Percentiles rank a stretch among this genome's conserved stretches.
phyloP scores from a whole-genome alignment of 495 filamentous ascomycete species.

The Trichoderma erinaceum region DNA sequence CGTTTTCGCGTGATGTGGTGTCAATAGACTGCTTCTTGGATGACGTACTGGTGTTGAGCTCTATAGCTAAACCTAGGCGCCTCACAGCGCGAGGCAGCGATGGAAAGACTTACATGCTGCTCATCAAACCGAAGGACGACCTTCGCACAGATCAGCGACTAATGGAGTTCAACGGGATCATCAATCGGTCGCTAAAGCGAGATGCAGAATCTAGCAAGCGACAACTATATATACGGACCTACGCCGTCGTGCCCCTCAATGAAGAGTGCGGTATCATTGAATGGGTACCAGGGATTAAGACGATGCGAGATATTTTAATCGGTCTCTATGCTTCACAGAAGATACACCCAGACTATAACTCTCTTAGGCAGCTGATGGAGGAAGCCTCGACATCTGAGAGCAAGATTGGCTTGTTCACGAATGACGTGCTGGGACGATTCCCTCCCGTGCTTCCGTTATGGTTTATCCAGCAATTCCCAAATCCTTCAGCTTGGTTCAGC shows the following conservation, averaged over 20 bases:
- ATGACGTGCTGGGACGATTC: conserved; percentile 59
- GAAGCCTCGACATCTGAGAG: conserved; percentile 35
- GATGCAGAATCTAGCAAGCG: conserved; percentile 85
- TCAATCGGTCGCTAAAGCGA: conserved; percentile 85
- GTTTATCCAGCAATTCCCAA: conserved; percentile 93
- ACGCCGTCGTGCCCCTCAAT: conserved; percentile 91
- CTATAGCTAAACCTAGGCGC: conserved; percentile 86
- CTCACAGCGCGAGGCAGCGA: conserved; percentile 84
- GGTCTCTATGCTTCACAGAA: conserved; percentile 66
- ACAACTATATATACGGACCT: conserved; percentile 83
- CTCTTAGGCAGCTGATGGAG: conserved; percentile 42
- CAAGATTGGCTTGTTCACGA: conserved; percentile 60
- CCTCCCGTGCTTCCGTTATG: conserved; percentile 83
- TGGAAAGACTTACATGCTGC: conserved; percentile 75
- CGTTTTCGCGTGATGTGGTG: conserved; percentile 62
- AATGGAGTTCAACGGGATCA: conserved; percentile 99
- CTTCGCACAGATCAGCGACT: conserved; percentile 92
- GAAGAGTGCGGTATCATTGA: conserved; percentile 97
- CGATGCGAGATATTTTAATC: conserved; percentile 85
- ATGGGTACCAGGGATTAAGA: conserved; percentile 96
- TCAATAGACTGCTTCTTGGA: conserved; percentile 63
- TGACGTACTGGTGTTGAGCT: conserved; percentile 81
- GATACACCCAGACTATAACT: conserved; percentile 46
- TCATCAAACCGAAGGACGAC: conserved; percentile 98
- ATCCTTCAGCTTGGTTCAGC: conserved; percentile 84